Conservation (phyloP, 345 rosid species). For the Linum lewisii region DNA sequence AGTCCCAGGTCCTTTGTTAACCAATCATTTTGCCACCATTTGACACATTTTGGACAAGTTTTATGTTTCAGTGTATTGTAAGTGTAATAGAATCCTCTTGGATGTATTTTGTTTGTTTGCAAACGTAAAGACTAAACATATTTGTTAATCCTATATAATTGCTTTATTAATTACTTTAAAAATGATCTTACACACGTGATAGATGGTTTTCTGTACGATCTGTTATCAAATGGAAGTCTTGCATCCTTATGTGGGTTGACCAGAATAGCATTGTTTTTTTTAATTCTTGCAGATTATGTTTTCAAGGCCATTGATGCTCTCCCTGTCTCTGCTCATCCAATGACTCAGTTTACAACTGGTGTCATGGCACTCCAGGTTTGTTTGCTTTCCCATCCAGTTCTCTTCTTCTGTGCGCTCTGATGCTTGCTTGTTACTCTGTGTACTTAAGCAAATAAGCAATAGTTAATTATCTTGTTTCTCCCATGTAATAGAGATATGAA, state of each 20-base stretch:
- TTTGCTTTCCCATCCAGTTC: background rate
- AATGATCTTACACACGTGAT: background rate
- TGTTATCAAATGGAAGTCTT: background rate
- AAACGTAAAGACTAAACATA: background rate
- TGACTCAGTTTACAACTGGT: slow-evolving; percentile 97
- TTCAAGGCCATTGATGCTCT: slow-evolving; percentile 86
- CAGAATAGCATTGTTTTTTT: background rate
- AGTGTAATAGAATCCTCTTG: background rate
- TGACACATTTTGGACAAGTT: background rate
- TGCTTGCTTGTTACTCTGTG: background rate
- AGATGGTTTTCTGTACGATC: slow-evolving; percentile 1
- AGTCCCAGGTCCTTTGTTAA: slow-evolving; percentile 61
- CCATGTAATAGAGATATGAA: background rate
- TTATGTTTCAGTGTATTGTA: background rate
- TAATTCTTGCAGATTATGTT: slow-evolving; percentile 57
- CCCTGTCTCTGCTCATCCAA: slow-evolving; percentile 86
- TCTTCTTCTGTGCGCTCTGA: background rate
- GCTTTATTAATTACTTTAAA: background rate
- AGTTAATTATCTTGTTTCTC: background rate
- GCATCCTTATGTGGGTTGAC: slow-evolving; percentile 2
- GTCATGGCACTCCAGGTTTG: slow-evolving; percentile 98
- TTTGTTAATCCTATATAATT: background rate
- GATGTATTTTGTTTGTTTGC: background rate
- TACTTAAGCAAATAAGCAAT: background rate
- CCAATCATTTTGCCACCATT: background rate